These are phyloP conservation scores for Fusarium burgessii DNA, from an alignment of 2,329 filamentous ascomycete genomes.

Conservation along the genomic window DNA sequence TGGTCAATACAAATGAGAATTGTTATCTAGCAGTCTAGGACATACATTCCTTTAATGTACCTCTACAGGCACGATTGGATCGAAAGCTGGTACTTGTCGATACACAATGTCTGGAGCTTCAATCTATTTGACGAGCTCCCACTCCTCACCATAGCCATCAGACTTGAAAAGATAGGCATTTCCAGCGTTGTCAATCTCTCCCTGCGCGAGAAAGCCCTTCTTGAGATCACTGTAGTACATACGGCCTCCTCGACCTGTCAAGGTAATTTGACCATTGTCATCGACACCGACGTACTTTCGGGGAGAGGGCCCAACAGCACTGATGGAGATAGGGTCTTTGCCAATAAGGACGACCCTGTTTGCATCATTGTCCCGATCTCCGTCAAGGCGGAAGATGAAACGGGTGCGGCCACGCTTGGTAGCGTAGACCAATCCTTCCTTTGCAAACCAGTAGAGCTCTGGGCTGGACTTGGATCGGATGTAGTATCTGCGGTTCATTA, in stretches of 20 bases:
- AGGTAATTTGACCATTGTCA: background rate
- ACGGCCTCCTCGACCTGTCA: background rate
- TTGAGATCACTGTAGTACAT: conserved; percentile 9
- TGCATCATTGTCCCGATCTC: background rate
- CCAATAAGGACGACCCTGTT: conserved; percentile 1
- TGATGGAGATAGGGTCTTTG: background rate
- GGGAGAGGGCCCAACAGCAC: background rate
- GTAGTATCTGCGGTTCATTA: background rate
- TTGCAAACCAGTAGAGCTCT: conserved; percentile 6
- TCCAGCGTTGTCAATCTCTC: background rate
- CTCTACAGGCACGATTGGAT: too few species aligned
- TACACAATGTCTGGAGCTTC: background rate
- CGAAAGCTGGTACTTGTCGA: too few species aligned
- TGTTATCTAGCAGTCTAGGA: too few species aligned
- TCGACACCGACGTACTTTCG: conserved; percentile 9
- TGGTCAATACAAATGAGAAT: too few species aligned
- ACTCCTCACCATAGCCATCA: conserved; percentile 8
- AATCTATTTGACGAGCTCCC: conserved; percentile 29
- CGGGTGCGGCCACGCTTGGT: conserved; percentile 2
- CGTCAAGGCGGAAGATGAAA: background rate
- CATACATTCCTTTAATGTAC: too few species aligned
- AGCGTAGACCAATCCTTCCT: background rate
- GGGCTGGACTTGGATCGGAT: conserved; percentile 18
- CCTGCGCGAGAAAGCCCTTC: conserved; percentile 6
- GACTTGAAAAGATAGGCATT: background rate